Evolutionary conservation across 148 eudicot genomes (phyloP).

Genomic region (Silene uniflora): DNA sequence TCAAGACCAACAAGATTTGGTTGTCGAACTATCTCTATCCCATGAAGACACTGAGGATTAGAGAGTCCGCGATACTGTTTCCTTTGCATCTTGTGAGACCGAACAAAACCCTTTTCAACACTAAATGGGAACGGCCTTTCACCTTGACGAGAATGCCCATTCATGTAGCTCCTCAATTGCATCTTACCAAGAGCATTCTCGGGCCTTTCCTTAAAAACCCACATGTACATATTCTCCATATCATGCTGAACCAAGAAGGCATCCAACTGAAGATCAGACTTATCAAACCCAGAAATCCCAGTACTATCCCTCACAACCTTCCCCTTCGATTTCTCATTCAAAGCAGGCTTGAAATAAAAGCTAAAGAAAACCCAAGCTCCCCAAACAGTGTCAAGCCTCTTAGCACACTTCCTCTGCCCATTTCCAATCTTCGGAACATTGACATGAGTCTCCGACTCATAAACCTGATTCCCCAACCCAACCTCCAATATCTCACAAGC

Average conservation of each 20-base stretch:
- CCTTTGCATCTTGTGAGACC: constrained; percentile 87
- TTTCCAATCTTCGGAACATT: constrained; percentile 42
- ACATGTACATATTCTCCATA: constrained; percentile 92
- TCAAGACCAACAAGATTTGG: constrained; percentile 53
- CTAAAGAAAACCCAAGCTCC: constrained; percentile 93
- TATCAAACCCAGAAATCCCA: constrained; percentile 69
- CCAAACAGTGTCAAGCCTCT: constrained; percentile 73
- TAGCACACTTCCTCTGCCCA: constrained; percentile 57
- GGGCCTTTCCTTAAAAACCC: constrained; percentile 76
- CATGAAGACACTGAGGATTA: constrained; percentile 72
- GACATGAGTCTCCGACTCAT: constrained; percentile 49
- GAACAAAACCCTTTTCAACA: constrained; percentile 70
- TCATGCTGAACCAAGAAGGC: constrained; percentile 85
- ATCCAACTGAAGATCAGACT: constrained; percentile 63
- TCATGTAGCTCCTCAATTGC: constrained; percentile 89
- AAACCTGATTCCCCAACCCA: constrained; percentile 54
- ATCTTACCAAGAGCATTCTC: constrained; percentile 82
- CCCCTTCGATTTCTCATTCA: constrained; percentile 56
- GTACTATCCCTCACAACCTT: constrained; percentile 47
- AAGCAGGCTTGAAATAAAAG: constrained; percentile 67
- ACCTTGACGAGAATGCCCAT: constrained; percentile 79
- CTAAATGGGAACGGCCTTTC: constrained; percentile 72
- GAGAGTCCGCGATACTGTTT: constrained; percentile 82
- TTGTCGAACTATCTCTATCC: constrained; percentile 57
- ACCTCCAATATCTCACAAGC: constrained; percentile 66